Percentiles rank a stretch among this genome's conserved stretches.
These are phyloP conservation scores for Helminthosporium solani DNA, from an alignment of 2,329 filamentous ascomycete species.

Conservation along the genomic window DNA sequence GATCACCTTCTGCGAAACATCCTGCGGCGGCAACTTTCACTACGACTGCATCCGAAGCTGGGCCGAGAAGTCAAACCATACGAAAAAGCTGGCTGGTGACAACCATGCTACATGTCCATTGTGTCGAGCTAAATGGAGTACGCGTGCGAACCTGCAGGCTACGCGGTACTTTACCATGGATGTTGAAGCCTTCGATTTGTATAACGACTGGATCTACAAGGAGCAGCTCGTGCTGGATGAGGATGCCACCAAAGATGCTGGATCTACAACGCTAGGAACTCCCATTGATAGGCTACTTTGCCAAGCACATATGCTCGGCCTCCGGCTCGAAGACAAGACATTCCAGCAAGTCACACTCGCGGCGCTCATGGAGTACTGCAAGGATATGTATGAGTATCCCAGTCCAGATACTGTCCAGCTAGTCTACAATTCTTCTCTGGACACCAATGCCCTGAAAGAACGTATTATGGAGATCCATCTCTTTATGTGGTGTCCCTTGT, in stretches of 20 bases:
- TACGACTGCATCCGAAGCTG: constrained; percentile 10
- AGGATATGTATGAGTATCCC: too few relatives aligned
- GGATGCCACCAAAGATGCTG: background rate
- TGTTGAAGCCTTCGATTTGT: background rate
- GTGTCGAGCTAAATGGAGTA: background rate
- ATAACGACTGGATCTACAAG: background rate
- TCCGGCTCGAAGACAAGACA: background rate
- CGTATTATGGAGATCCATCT: too few relatives aligned
- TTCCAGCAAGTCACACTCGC: too few relatives aligned
- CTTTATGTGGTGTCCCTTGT: too few relatives aligned
- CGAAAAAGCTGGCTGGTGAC: too few relatives aligned
- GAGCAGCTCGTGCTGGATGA: background rate
- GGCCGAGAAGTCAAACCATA: background rate
- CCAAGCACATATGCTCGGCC: background rate
- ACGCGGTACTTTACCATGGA: too few relatives aligned
- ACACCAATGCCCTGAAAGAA: too few relatives aligned
- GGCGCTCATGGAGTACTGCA: too few relatives aligned
- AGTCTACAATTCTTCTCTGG: too few relatives aligned
- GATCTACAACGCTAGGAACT: background rate
- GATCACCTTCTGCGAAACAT: constrained; percentile 6
- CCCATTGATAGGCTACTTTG: background rate
- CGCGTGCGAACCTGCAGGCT: too few relatives aligned
- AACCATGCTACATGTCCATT: background rate
- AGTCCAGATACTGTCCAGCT: too few relatives aligned
- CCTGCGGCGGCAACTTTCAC: constrained; percentile 8